A percentile compares a stretch with the other conserved stretches of the same genome.
These are phyloP conservation scores for Termitomyces sp. DNA, from an alignment of 768 basidiomycete genomes.

Conservation along the genomic window DNA sequence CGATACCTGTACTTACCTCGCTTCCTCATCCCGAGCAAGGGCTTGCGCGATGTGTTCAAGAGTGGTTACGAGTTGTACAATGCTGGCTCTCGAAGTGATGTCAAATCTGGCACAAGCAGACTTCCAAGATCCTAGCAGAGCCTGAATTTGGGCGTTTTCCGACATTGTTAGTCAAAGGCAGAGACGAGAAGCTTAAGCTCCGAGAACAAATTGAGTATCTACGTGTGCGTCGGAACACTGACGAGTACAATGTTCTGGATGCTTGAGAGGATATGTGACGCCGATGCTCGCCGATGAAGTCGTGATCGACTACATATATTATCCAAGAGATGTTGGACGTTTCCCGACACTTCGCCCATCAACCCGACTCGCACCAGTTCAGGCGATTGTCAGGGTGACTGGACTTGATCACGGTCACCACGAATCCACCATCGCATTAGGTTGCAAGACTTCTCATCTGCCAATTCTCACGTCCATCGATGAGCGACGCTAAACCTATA, in stretches of 20 bases:
- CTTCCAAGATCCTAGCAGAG: constrained; percentile 31
- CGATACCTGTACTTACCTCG: constrained; percentile 27
- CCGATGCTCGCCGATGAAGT: background rate
- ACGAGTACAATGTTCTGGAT: background rate
- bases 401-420: background rate
- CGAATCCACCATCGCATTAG: background rate
- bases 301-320: background rate
- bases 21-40: constrained; percentile 43
- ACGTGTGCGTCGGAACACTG: background rate
- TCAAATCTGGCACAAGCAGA: constrained; percentile 41
- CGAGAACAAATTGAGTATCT: background rate
- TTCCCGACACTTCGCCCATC: too few species aligned
- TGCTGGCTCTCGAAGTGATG: constrained; percentile 29
- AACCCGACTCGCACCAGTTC: too few species aligned
- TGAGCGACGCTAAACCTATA: constrained; percentile 14
- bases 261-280: background rate
- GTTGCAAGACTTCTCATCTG: constrained; percentile 1
- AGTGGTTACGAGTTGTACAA: constrained; percentile 27
- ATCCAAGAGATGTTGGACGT: background rate
- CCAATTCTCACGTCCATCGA: constrained; percentile 15
- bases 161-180: constrained; percentile 7
- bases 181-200: background rate
- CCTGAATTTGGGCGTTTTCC: constrained; percentile 6
- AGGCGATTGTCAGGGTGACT: background rate
- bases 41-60: constrained; percentile 50